A percentile compares a stretch with the other conserved stretches of the same genome.
These are phyloP conservation scores for Xylaria scruposa DNA, from an alignment of 495 filamentous ascomycete species.

Conservation along the genomic window DNA sequence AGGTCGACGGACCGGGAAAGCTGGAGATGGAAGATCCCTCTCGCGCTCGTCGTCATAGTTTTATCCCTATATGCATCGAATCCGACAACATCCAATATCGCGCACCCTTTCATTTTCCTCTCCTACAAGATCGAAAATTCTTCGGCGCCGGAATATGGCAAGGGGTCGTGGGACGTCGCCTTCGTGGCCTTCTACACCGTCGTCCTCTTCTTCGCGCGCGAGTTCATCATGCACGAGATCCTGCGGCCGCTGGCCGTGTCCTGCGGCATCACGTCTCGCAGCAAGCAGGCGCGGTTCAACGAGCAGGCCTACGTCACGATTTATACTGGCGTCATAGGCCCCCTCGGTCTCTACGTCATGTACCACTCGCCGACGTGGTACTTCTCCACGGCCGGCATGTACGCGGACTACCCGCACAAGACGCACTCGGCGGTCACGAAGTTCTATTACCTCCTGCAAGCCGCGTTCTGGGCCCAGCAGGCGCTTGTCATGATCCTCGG, in stretches of 20 bases:
- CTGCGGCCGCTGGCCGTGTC: slow-evolving; percentile 76
- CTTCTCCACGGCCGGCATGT: slow-evolving; percentile 90
- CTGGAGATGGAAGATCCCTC: slow-evolving; percentile 77
- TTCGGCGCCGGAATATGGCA: slow-evolving; percentile 77
- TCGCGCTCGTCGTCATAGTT: slow-evolving; percentile 68
- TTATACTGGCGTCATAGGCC: slow-evolving; percentile 86
- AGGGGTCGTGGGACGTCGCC: slow-evolving; percentile 80
- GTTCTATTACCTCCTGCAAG: slow-evolving; percentile 94
- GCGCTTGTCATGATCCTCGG: slow-evolving; percentile 86
- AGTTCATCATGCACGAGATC: slow-evolving; percentile 93
- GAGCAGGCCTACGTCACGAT: slow-evolving; percentile 94
- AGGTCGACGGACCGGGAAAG: slow-evolving; percentile 26
- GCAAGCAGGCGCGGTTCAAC: slow-evolving; percentile 90
- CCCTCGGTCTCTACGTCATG: slow-evolving; percentile 91
- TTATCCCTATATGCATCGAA: slow-evolving; percentile 74
- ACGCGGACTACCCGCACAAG: slow-evolving; percentile 85
- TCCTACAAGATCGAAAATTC: slow-evolving; percentile 73
- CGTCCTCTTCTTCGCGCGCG: slow-evolving; percentile 88
- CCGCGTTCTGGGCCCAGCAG: slow-evolving; percentile 95
- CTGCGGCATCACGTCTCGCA: slow-evolving; percentile 70
- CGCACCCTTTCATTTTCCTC: slow-evolving; percentile 86
- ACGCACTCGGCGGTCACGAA: slow-evolving; percentile 84
- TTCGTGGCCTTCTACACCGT: slow-evolving; percentile 92
- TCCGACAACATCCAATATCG: slow-evolving; percentile 77
- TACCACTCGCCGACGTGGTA: slow-evolving; percentile 89